Conservation (phyloP, 2,329 filamentous ascomycete species). For the Fusarium sterilihyphosum region DNA sequence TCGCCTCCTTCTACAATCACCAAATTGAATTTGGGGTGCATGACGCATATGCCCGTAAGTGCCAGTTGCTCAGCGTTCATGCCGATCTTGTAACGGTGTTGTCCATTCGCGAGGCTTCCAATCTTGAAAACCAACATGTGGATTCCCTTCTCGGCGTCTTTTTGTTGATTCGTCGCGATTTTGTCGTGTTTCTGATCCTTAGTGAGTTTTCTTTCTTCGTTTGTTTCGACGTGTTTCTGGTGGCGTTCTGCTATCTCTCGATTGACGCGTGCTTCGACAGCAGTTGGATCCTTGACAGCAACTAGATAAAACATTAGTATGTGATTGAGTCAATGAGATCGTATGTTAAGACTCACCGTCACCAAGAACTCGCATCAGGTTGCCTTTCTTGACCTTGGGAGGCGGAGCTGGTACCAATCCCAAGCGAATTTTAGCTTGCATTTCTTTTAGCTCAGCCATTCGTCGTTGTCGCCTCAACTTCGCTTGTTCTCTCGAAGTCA, state of each 20-base stretch:
- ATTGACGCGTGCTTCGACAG: slow-evolving; percentile 94
- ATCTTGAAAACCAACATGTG: slow-evolving; percentile 90
- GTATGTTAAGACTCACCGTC: slow-evolving; percentile 65
- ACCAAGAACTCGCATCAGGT: slow-evolving; percentile 96
- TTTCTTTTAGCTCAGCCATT: slow-evolving; percentile 93
- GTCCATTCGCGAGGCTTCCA: slow-evolving; percentile 86
- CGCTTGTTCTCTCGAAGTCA: slow-evolving; percentile 90
- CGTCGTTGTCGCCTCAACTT: slow-evolving; percentile 90
- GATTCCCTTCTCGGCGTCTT: slow-evolving; percentile 88
- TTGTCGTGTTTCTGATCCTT: slow-evolving; percentile 91
- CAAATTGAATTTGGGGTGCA: slow-evolving; percentile 89
- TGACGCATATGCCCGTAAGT: slow-evolving; percentile 89
- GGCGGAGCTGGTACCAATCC: slow-evolving; percentile 90
- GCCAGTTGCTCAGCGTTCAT: slow-evolving; percentile 91
- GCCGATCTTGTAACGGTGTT: slow-evolving; percentile 92
- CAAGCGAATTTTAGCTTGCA: slow-evolving; percentile 93
- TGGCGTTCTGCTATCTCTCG: slow-evolving; percentile 89
- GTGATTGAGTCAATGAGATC: neutral
- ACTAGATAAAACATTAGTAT: slow-evolving; percentile 44
- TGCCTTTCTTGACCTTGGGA: slow-evolving; percentile 96
- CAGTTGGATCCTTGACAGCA: slow-evolving; percentile 93
- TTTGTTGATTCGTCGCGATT: slow-evolving; percentile 81
- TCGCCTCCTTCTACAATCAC: slow-evolving; percentile 92
- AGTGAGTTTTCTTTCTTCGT: slow-evolving; percentile 86
- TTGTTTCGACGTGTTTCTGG: slow-evolving; percentile 78